Evolutionary conservation across 2,329 filamentous ascomycete genomes (phyloP).

Genomic region (Dissoconium aciculare): DNA sequence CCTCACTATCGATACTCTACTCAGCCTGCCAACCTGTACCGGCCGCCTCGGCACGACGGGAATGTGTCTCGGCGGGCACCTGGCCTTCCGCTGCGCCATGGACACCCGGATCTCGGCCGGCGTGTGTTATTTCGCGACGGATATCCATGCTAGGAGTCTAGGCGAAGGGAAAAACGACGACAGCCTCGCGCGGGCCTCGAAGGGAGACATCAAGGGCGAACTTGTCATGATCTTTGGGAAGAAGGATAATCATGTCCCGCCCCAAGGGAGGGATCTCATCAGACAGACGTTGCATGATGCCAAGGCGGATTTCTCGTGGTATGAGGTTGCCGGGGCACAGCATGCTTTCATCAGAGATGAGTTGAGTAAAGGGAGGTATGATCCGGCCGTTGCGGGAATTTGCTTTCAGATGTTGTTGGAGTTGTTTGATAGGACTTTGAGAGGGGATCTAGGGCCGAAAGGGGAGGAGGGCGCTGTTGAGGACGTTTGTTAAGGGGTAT

Average conservation of each 20-base stretch:
- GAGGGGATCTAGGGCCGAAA: slow-evolving; percentile 59
- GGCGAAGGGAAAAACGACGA: slow-evolving; percentile 53
- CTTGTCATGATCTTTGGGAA: slow-evolving; percentile 83
- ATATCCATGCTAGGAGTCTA: slow-evolving; percentile 67
- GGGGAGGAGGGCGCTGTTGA: slow-evolving; percentile 34
- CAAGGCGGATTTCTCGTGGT: slow-evolving; percentile 61
- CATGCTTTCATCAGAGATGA: slow-evolving; percentile 92
- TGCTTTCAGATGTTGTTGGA: slow-evolving; percentile 87
- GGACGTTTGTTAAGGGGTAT: slow-evolving; percentile 22
- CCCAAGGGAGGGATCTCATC: slow-evolving; percentile 68
- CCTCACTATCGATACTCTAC: slow-evolving; percentile 28
- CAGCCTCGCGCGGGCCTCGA: slow-evolving; percentile 39
- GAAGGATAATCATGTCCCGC: slow-evolving; percentile 77
- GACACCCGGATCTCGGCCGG: slow-evolving; percentile 62
- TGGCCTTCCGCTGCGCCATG: slow-evolving; percentile 58
- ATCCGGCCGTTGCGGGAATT: slow-evolving; percentile 69
- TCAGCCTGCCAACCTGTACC: slow-evolving; percentile 33
- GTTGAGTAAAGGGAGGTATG: slow-evolving; percentile 77
- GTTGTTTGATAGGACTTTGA: slow-evolving; percentile 63
- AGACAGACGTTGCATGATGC: slow-evolving; percentile 65
- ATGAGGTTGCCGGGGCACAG: slow-evolving; percentile 86
- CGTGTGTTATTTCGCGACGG: slow-evolving; percentile 84
- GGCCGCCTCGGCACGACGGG: slow-evolving; percentile 42
- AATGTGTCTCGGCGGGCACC: slow-evolving; percentile 88
- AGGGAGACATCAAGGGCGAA: slow-evolving; percentile 56